Conservation (phyloP, 2,329 filamentous ascomycete genomes). For the Aspergillus sp. region DNA sequence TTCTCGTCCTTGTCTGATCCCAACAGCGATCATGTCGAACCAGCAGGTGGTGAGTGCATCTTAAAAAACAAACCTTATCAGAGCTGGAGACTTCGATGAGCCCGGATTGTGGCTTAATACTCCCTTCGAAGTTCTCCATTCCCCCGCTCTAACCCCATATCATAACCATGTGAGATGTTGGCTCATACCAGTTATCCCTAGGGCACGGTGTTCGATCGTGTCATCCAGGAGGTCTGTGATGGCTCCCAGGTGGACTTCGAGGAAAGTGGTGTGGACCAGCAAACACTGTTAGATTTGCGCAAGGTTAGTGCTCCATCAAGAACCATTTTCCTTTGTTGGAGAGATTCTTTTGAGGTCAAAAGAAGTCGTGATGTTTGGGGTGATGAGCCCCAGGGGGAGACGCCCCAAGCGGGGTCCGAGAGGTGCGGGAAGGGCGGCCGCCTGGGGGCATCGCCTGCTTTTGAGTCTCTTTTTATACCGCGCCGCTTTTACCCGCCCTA, state of each 20-base stretch:
- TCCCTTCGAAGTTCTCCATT: constrained; percentile 8
- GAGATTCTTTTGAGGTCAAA: constrained; percentile 17
- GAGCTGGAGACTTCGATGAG: constrained; percentile 14
- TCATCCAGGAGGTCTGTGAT: constrained; percentile 90
- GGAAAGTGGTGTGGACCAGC: constrained; percentile 87
- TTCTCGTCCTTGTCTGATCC: constrained; percentile 14
- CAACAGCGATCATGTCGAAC: constrained; percentile 46
- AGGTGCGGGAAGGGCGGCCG: constrained; percentile 39
- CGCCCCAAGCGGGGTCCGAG: constrained; percentile 34
- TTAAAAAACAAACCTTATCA: constrained; percentile 19
- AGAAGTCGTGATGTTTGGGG: not conserved
- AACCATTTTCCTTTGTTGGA: constrained; percentile 9
- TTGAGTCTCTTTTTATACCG: constrained; percentile 47
- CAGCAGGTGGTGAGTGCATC: constrained; percentile 50
- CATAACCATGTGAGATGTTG: constrained; percentile 15
- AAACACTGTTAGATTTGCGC: constrained; percentile 82
- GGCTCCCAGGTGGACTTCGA: constrained; percentile 94
- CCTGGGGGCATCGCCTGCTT: constrained; percentile 42
- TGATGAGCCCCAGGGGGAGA: constrained; percentile 3
- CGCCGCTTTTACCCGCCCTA: constrained; percentile 34
- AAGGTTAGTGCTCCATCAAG: constrained; percentile 63
- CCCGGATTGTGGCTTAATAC: not conserved
- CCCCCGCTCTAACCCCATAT: constrained; percentile 3
- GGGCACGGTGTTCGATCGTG: constrained; percentile 83
- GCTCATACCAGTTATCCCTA: constrained; percentile 40